phyloP scores from a whole-genome alignment of 345 rosid genomes.

The Eucalyptus marginata region DNA sequence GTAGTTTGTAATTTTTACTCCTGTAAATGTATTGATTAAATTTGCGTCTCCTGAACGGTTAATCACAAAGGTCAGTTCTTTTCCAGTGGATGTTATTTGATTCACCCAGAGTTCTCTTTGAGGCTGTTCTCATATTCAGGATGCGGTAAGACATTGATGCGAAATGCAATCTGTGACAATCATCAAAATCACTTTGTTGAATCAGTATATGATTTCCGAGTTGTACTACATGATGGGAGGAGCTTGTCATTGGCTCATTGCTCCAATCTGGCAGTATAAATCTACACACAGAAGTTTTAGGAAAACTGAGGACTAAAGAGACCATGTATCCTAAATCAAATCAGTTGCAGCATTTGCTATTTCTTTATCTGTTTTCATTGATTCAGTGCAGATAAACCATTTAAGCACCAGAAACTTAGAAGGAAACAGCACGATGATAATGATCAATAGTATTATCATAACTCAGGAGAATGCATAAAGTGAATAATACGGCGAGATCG shows the following conservation, averaged over 20 bases:
- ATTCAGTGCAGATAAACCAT: neutral
- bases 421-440: neutral
- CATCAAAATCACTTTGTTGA: neutral
- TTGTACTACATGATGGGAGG: neutral
- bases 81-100: neutral
- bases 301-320: neutral
- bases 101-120: neutral
- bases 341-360: neutral
- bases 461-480: neutral
- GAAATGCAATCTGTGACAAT: neutral
- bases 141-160: neutral
- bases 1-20: neutral
- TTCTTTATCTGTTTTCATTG: neutral
- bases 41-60: neutral
- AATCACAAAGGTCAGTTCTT: neutral
- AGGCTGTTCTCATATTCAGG: neutral
- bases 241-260: neutral
- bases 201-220: neutral
- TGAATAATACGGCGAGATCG: neutral
- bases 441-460: neutral
- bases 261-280: neutral
- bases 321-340: neutral
- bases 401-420: neutral
- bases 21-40: neutral
- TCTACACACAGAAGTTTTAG: neutral